A percentile compares a stretch with the other conserved stretches of the same genome.
Evolutionary conservation across 257 asterid genomes (phyloP).

Genomic region (Nicotiana benthamiana): DNA sequence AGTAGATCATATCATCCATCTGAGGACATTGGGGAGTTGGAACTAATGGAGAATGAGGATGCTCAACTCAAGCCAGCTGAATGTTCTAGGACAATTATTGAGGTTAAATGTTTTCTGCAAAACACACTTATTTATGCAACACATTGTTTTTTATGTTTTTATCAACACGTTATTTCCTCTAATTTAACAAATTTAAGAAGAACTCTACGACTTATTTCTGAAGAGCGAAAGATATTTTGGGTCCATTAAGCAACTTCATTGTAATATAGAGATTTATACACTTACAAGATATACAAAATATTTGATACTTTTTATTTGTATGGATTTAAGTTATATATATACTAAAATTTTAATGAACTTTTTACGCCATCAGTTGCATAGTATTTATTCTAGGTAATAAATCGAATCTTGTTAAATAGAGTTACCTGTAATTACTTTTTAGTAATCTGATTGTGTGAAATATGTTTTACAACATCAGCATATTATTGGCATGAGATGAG

Average conservation of each 20-base stretch:
- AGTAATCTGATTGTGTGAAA: too few species aligned
- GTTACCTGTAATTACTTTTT: too few species aligned
- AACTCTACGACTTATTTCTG: neutral
- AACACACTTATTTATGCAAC: neutral
- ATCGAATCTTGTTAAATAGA: too few species aligned
- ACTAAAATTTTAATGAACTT: too few species aligned
- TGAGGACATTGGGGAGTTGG: slow-evolving; percentile 74
- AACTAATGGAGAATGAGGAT: slow-evolving; percentile 43
- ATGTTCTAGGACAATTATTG: slow-evolving; percentile 73
- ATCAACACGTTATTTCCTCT: neutral
- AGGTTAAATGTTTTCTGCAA: slow-evolving; percentile 32
- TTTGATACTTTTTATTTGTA: too few species aligned
- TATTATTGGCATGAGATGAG: too few species aligned
- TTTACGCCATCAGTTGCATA: too few species aligned
- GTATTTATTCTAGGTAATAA: too few species aligned
- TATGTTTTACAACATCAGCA: too few species aligned
- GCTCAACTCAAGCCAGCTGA: slow-evolving; percentile 75
- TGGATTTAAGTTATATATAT: too few species aligned
- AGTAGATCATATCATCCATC: slow-evolving; percentile 86
- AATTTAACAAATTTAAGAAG: neutral
- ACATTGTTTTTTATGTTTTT: neutral
- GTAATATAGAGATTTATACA: too few species aligned
- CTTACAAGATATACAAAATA: too few species aligned
- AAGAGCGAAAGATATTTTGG: neutral
- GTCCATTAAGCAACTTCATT: neutral